Conservation (phyloP, 2,329 filamentous ascomycete genomes). For the Colletotrichum nymphaeae region DNA sequence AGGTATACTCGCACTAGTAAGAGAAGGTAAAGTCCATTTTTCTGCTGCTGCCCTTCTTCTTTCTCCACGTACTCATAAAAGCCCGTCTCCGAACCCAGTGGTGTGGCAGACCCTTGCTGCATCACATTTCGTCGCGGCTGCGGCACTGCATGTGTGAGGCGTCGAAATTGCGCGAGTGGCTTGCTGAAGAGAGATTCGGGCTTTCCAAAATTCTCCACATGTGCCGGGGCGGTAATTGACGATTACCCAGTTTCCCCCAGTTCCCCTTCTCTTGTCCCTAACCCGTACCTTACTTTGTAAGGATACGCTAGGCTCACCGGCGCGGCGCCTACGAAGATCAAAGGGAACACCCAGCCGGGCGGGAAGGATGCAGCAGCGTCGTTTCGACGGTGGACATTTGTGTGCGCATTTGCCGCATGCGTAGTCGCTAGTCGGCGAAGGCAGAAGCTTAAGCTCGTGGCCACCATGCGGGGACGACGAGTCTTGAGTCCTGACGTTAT, state of each 20-base stretch:
- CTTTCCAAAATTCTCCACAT: neutral
- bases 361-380: neutral
- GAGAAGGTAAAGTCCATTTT: neutral
- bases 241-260: no score
- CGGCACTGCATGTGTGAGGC: constrained; percentile 16
- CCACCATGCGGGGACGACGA: neutral
- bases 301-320: neutral
- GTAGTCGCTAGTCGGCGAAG: neutral
- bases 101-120: constrained; percentile 20
- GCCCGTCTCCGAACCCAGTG: neutral
- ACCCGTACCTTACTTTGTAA: neutral
- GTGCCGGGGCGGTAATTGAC: neutral
- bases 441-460: neutral
- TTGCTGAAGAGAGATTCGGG: neutral
- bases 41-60: neutral
- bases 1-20: neutral
- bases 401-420: neutral
- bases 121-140: neutral
- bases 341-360: neutral
- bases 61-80: neutral
- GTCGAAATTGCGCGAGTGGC: constrained; percentile 26
- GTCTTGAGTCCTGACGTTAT: neutral
- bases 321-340: neutral
- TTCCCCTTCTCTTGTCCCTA: neutral
- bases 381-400: neutral